phyloP scores from a whole-genome alignment of 78 protist genomes.

The Polysphondylium violaceum region DNA sequence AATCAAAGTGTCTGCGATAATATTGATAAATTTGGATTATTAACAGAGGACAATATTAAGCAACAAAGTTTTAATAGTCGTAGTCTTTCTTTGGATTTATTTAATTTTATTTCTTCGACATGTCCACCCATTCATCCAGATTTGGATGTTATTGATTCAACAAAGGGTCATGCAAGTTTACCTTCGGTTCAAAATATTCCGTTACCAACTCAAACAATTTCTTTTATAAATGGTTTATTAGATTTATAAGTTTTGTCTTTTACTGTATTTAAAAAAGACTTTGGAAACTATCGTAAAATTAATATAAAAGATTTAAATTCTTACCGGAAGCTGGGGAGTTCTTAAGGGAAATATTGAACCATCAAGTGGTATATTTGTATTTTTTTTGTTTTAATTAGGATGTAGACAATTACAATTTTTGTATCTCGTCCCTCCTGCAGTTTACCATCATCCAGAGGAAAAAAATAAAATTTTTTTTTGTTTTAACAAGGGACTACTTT shows the following conservation, averaged over 20 bases:
- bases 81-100: slow-evolving; percentile 38
- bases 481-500: too few relatives aligned
- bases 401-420: too few relatives aligned
- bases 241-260: slow-evolving; percentile 53
- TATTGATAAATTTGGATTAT: slow-evolving; percentile 24
- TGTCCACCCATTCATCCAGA: slow-evolving; percentile 72
- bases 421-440: too few relatives aligned
- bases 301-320: too few relatives aligned
- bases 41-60: slow-evolving; percentile 18
- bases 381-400: too few relatives aligned
- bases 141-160: slow-evolving; percentile 30
- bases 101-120: slow-evolving; percentile 58
- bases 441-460: too few relatives aligned
- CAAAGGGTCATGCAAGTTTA: slow-evolving; percentile 28
- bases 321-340: too few relatives aligned
- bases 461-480: too few relatives aligned
- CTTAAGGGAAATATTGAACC: too few relatives aligned
- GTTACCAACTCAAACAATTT: slow-evolving; percentile 65
- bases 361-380: too few relatives aligned
- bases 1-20: slow-evolving; percentile 41
- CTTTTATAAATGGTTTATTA: slow-evolving; percentile 44
- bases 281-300: too few relatives aligned
- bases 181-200: slow-evolving; percentile 70
- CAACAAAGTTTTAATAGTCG: slow-evolving; percentile 6
- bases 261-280: too few relatives aligned